Base-by-base conservation (phyloP, 441 rosid species). In the Corymbia citriodora region DNA sequence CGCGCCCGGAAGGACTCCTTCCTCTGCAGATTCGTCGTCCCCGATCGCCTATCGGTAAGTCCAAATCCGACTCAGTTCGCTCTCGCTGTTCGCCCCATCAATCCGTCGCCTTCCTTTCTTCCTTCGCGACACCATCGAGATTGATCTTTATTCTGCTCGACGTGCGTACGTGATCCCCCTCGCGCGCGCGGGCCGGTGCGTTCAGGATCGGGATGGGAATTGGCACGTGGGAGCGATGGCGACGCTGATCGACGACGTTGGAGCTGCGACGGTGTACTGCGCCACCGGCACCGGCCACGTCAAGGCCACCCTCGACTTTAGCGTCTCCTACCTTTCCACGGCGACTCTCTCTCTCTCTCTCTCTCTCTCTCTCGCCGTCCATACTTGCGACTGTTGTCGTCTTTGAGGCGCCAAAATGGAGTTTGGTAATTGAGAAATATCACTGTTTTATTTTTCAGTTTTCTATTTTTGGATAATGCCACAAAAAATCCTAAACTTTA, bases 201-300 rank as follows among this genome's bases (percentile, higher is more conserved):
- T 21, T 25, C 50, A 95, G 98, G 96, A 94, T 90, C 87, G 89
- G 55, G 92, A 94, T 92, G 96, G 97, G 68, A 94, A 91, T 87
- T 96, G 96, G 97, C 93, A 93, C 6, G 90, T 88, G 27, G 98
- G 97, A 91, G 96, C 95, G 2, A 93, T 96, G 63, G 93, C 95
- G 23, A 90, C 95, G 4, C 83, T 93, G 91, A 92, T 97, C 29
- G 98, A 96, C 33, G 88, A 91, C 50, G 91, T 95, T 18, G 97
- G 94, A 0, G 94, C 94, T 16, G 88, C 92, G 25, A 94, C 94
- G 23, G 91, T 93, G 6, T 93, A 90, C 91, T 93, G 94, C 48
- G 19, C 61, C 8, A 92, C 87, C n/a, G 96, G 92, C 33, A 90
- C 87, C n/a, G 96, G 92, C 33, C 90, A 57, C 36, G 2, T 90